Base-by-base conservation (phyloP, 2,329 filamentous ascomycete genomes). In the Canariomyces notabilis region DNA sequence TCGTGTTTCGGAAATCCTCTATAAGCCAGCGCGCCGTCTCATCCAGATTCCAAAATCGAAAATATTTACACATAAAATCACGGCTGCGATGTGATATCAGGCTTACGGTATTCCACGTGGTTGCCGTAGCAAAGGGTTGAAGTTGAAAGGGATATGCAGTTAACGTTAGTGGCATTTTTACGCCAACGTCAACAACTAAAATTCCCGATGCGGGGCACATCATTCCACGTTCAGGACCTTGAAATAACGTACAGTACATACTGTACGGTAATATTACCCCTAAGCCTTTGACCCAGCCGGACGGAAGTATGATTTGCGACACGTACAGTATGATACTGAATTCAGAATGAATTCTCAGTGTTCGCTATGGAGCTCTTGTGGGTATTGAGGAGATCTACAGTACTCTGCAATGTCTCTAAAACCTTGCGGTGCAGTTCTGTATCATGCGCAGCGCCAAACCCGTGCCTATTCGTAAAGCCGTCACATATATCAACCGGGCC, bases 361-460 rank as follows among this genome's bases (percentile, higher is more conserved):
- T n/a, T n/a, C n/a, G n/a, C n/a, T n/a, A n/a, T n/a, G n/a, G 22
- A 11, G 26, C 15, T 26, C 21, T 31, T 14, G 22, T 31, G 32
- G 31, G 22, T 37, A 46, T 19, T 11, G 21, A 31, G n/a, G 19
- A 31, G 18, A 31, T 46, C 22, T 29, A 29, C 9, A n/a, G 11
- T 11, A 20, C 26, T 20, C 4, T 16, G 26, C 16, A 38, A 36
- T 5, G 35, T 23, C 2, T 41, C 40, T 40, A 48, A 26, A 44
- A 16, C 35, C 18, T 44, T 18, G 40, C 37, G 31, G 41, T 34
- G n/a, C 35, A 22, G 31, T 40, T 32, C 37, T n/a, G 23, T 38
- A 41, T 43, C 31, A 40, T 40, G 39, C 31, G 7, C 23, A 44
- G 36, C 23, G 20, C 41, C 31, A 36, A 42, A 23, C 6, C 19